A percentile compares a stretch with the other conserved stretches of the same genome.
Evolutionary conservation across 192 early-diverging fungal species (phyloP).

Genomic region (Anaeromyces robustus): DNA sequence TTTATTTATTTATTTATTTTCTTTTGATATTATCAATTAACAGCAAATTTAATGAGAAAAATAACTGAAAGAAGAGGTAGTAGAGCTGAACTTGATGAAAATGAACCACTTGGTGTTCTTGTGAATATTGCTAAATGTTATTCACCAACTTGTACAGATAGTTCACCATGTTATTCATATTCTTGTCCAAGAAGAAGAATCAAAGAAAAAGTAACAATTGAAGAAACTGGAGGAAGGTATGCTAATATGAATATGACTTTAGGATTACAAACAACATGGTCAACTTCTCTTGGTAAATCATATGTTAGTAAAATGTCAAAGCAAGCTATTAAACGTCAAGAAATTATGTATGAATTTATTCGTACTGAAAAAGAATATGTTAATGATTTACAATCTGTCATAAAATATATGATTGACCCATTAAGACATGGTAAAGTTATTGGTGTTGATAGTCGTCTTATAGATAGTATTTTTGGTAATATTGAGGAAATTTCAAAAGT

Average conservation of each 20-base stretch:
- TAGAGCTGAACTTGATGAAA: not conserved
- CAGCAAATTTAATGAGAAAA: not conserved
- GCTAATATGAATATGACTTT: not conserved
- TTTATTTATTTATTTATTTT: no score
- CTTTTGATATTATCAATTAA: no score
- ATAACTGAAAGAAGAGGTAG: not conserved
- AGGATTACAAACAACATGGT: not conserved
- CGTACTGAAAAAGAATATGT: slow-evolving; percentile 87
- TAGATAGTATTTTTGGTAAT: not conserved
- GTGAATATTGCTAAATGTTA: not conserved
- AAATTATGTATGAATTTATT: slow-evolving; percentile 83
- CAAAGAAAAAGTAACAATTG: not conserved
- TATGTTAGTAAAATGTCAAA: slow-evolving; percentile 25
- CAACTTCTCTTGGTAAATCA: not conserved
- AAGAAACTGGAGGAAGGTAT: not conserved
- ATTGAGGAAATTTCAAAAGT: not conserved
- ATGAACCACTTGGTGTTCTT: not conserved
- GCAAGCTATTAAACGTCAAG: slow-evolving; percentile 73
- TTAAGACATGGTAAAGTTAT: not conserved
- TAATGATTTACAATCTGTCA: slow-evolving; percentile 62
- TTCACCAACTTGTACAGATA: not conserved
- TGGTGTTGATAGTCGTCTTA: not conserved
- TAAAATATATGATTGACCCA: slow-evolving; percentile 12
- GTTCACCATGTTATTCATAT: not conserved
- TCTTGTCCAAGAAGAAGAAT: not conserved